Conservation (phyloP, 768 basidiomycete genomes). For the Kwoniella mangroviensis region DNA sequence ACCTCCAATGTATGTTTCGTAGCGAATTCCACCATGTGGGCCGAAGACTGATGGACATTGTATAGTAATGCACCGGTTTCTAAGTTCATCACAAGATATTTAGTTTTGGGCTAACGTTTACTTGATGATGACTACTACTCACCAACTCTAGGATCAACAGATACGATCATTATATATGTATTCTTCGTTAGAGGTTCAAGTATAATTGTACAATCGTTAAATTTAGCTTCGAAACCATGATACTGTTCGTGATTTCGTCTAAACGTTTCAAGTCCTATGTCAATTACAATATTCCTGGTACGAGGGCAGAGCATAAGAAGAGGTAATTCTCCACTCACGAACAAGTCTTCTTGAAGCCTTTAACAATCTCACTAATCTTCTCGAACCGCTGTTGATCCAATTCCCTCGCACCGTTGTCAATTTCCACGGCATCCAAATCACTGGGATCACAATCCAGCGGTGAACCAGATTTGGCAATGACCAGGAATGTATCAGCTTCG, state of each 20-base stretch:
- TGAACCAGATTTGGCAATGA: constrained; percentile 70
- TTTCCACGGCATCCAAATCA: constrained; percentile 55
- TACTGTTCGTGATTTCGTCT: constrained; percentile 40
- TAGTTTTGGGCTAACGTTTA: no score
- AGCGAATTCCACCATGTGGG: constrained; percentile 81
- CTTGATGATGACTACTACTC: constrained; percentile 35
- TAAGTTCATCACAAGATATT: constrained; percentile 51
- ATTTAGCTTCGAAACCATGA: constrained; percentile 52
- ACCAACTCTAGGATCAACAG: constrained; percentile 89
- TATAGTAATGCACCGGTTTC: constrained; percentile 85
- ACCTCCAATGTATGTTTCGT: constrained; percentile 31
- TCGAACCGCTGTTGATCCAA: constrained; percentile 60
- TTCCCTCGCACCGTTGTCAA: constrained; percentile 55
- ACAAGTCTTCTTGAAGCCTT: constrained; percentile 91
- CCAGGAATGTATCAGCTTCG: constrained; percentile 96
- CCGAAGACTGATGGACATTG: constrained; percentile 82
- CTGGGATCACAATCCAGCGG: constrained; percentile 49
- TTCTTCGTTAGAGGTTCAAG: constrained; percentile 91
- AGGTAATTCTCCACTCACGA: constrained; percentile 62
- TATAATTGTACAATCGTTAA: constrained; percentile 51
- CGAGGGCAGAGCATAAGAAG: no score
- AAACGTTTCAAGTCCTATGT: no score
- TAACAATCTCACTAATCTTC: constrained; percentile 76
- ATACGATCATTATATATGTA: constrained; percentile 87
- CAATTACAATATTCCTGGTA: no score